Evolutionary conservation across 2,329 filamentous ascomycete genomes (phyloP), one percentile per base, ranked within the genome.

Genomic region (Lachnellula occidentalis): DNA sequence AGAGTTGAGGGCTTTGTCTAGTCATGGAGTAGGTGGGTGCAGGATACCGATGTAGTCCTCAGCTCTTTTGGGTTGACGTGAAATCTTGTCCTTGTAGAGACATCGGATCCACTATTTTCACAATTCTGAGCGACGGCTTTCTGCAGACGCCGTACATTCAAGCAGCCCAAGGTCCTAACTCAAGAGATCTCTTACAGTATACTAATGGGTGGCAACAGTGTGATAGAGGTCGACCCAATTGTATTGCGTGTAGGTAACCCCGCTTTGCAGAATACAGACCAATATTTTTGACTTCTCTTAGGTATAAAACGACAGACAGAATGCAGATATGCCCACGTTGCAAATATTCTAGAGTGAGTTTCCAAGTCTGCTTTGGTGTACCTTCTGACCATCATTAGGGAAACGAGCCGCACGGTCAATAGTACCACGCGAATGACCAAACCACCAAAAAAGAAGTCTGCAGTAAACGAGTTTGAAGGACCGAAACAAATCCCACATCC

Each of bases 261-360:
- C 31, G 12, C 45, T 53, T 27, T 45, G 36, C 34, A 31, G 8
- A 45, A 12, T 12, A 47, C 3, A 17, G 19, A n/a, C 3, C 7
- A 27, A 1, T n/a, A 45, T 48, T 22, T 49, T 53, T 50, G 48
- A 55, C 56, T 63, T 39, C 71, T 62, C 75, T 8, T 21, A 77
- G 87, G 86, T 69, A 84, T 90, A 64, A 92, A 91, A 71, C 77
- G 88, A 45, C 86, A 90, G 67, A 88, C 86, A 0, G 78, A 82
- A 61, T 92, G 88, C 72, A 80, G 78, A 70, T 92, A 92, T 73
- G 88, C 86, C 0, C 81, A 83, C 48, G 85, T 90, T 31, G 88
- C 88, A 45, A 89, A 90, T 66, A 73, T 91, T 39, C 80, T 92
- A 43, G 87, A 90, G 84, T 88, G 74, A 71, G 82, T 75, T 17